A percentile compares a stretch with the other conserved stretches of the same genome.
phyloP scores from a whole-genome alignment of 2,329 filamentous ascomycete genomes.

The Aureobasidium melanogenum region DNA sequence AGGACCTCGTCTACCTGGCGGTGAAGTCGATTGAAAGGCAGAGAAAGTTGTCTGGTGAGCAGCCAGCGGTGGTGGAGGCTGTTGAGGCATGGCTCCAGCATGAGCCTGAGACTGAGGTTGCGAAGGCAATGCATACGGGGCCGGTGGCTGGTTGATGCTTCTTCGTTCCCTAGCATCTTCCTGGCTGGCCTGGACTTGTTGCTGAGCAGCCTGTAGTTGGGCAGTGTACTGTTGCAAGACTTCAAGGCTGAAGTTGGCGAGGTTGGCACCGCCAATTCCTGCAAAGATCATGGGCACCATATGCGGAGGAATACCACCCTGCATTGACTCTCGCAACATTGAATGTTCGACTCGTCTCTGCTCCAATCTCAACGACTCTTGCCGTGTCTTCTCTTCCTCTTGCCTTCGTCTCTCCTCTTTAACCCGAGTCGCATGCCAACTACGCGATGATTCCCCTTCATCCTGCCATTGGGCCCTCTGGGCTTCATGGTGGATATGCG shows the following conservation, averaged over 20 bases:
- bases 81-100: slow-evolving; percentile 13
- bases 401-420: slow-evolving; percentile 45
- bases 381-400: slow-evolving; percentile 45
- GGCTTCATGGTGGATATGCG: slow-evolving; percentile 6
- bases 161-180: slow-evolving; percentile 35
- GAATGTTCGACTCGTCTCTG: slow-evolving; percentile 44
- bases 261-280: slow-evolving; percentile 40
- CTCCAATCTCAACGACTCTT: slow-evolving; percentile 41
- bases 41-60: slow-evolving; percentile 32
- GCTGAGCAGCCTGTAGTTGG: slow-evolving; percentile 36
- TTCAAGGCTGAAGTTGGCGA: slow-evolving; percentile 40
- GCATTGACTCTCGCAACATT: slow-evolving; percentile 44
- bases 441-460: slow-evolving; percentile 43
- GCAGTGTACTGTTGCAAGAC: slow-evolving; percentile 42
- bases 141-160: slow-evolving; percentile 30
- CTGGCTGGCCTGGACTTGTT: slow-evolving; percentile 34
- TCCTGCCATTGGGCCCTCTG: slow-evolving; percentile 25
- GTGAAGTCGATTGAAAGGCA: slow-evolving; percentile 25
- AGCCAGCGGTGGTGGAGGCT: slow-evolving; percentile 22
- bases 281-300: slow-evolving; percentile 47
- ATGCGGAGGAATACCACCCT: slow-evolving; percentile 42
- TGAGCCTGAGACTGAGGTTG: slow-evolving; percentile 16
- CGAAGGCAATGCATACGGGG: slow-evolving; percentile 18
- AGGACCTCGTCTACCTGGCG: slow-evolving; percentile 17
- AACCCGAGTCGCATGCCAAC: slow-evolving; percentile 42